Percentiles rank a stretch among this genome's conserved stretches.
These are phyloP conservation scores for Perilla frutescens DNA, from an alignment of 257 asterid genomes.

Conservation along the genomic window DNA sequence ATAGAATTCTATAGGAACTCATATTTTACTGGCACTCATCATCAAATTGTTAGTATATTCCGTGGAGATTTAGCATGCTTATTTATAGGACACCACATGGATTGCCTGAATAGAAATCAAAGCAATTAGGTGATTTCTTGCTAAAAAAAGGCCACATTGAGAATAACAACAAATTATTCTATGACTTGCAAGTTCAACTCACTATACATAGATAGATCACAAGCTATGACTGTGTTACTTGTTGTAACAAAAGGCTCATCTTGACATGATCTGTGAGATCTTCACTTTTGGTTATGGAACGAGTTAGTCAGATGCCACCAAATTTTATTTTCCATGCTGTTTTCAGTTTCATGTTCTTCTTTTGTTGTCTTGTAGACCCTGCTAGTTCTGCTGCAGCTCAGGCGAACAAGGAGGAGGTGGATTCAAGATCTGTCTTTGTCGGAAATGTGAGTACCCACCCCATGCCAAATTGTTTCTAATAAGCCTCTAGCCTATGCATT, in stretches of 20 bases:
- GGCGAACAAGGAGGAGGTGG: conserved; percentile 86
- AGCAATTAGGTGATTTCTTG: conserved; percentile 17
- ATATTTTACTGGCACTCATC: not conserved
- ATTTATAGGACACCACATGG: conserved; percentile 3
- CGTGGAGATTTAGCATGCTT: not conserved
- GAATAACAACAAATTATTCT: not conserved
- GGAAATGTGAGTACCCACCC: conserved; percentile 77
- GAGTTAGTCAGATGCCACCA: not conserved
- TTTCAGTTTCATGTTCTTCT: conserved; percentile 27
- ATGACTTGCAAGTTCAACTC: not conserved
- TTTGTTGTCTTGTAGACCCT: conserved; percentile 58
- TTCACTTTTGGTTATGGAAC: conserved; percentile 3
- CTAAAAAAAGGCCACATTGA: not conserved
- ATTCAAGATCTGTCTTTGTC: conserved; percentile 83
- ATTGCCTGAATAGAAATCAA: not conserved
- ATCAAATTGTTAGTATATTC: conserved; percentile 6
- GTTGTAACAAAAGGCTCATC: conserved; percentile 16
- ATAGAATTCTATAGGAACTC: conserved; percentile 1
- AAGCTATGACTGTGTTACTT: not conserved
- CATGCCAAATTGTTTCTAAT: not conserved
- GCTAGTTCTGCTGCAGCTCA: conserved; percentile 77
- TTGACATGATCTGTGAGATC: conserved; percentile 10
- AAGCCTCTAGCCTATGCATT: not conserved
- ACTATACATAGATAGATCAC: not conserved
- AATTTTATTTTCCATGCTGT: conserved; percentile 5